phyloP scores from a whole-genome alignment of 2,329 filamentous ascomycete species.

The Fusarium azukiicola region DNA sequence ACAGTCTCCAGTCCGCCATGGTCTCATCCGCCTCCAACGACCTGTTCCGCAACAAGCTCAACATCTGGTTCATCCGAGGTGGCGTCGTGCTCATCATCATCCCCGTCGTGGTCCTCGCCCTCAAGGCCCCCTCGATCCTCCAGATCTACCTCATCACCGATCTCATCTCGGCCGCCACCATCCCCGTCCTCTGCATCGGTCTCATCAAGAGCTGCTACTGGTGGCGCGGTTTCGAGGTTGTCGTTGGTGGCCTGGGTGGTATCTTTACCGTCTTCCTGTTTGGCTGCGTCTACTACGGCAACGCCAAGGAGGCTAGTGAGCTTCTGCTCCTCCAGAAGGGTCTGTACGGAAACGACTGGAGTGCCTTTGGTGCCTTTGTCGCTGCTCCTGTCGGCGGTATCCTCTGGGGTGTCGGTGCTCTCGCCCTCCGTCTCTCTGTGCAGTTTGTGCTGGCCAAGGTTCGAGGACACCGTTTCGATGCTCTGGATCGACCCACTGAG shows the following conservation, averaged over 20 bases:
- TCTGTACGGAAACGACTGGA: conserved; percentile 89
- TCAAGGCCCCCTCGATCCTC: conserved; percentile 87
- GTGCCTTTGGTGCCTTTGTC: conserved; percentile 90
- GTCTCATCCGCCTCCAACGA: conserved; percentile 93
- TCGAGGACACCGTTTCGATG: conserved; percentile 82
- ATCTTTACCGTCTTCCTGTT: conserved; percentile 91
- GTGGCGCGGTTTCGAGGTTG: conserved; percentile 90
- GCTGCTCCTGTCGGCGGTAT: conserved; percentile 88
- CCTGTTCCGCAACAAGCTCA: conserved; percentile 90
- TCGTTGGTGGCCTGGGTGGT: conserved; percentile 88
- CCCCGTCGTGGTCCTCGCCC: conserved; percentile 86
- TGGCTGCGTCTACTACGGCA: conserved; percentile 88
- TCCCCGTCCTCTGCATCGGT: conserved; percentile 88
- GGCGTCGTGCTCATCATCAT: conserved; percentile 87
- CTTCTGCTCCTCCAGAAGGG: conserved; percentile 87
- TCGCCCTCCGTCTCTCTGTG: conserved; percentile 78
- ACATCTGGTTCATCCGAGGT: conserved; percentile 86
- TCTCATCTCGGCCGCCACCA: conserved; percentile 87
- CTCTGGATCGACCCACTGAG: conserved; percentile 77
- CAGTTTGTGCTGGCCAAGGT: conserved; percentile 79
- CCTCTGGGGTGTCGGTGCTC: conserved; percentile 84
- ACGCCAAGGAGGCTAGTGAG: conserved; percentile 80
- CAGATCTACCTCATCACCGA: conserved; percentile 93
- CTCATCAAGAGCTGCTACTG: conserved; percentile 85
- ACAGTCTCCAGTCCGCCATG: conserved; percentile 91